phyloP scores from a whole-genome alignment of 495 filamentous ascomycete genomes.

The Achaetomiella virescens region DNA sequence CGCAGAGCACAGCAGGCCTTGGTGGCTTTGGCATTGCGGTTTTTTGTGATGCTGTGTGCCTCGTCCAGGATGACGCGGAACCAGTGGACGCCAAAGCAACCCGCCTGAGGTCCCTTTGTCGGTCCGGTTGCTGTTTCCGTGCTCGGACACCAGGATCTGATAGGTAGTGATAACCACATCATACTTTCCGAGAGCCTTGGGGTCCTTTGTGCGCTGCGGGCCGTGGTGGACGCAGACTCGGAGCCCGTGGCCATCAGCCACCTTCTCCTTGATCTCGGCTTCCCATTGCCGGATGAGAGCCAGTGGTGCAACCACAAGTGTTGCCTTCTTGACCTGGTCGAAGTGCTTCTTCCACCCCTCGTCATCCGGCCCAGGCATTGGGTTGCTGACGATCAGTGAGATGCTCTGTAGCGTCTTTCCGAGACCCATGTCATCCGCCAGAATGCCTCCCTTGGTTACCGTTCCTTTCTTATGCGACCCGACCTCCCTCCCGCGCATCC shows the following conservation, averaged over 20 bases:
- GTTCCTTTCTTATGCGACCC: conserved; percentile 70
- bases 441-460: conserved; percentile 76
- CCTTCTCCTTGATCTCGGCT: conserved; percentile 75
- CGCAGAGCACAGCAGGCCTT: conserved; percentile 77
- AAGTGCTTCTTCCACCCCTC: conserved; percentile 54
- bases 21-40: conserved; percentile 89
- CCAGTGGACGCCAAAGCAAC: conserved; percentile 89
- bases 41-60: conserved; percentile 97
- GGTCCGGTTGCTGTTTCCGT: conserved; percentile 53
- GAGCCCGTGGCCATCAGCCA: conserved; percentile 58
- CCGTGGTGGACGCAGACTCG: conserved; percentile 88
- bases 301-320: conserved; percentile 88
- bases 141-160: conserved; percentile 86
- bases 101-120: conserved; percentile 56
- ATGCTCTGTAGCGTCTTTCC: conserved; percentile 83
- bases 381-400: conserved; percentile 74
- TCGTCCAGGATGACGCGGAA: conserved; percentile 94
- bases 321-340: conserved; percentile 62
- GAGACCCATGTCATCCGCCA: conserved; percentile 82
- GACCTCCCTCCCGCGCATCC: conserved; percentile 88
- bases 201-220: conserved; percentile 69
- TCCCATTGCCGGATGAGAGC: conserved; percentile 98
- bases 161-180: conserved; percentile 98
- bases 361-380: conserved; percentile 52
- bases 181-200: conserved; percentile 67